These are phyloP conservation scores for Corynespora cassiicola DNA, from an alignment of 2,329 filamentous ascomycete species.

Conservation along the genomic window DNA sequence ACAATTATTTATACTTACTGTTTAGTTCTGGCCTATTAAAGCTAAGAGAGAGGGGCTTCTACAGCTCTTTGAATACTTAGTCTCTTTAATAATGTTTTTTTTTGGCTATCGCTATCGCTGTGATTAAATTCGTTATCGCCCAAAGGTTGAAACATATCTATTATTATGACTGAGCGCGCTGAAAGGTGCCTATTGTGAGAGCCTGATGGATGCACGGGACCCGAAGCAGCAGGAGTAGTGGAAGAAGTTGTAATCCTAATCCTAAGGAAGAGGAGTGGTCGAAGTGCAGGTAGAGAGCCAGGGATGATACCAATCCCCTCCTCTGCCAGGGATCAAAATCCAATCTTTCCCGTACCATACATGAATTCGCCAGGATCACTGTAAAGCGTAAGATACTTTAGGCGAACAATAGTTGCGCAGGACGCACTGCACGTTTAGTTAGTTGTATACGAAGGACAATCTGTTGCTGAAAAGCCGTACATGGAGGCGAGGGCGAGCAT, in stretches of 20 bases:
- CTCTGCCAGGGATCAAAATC: constrained; percentile 54
- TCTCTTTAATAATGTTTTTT: constrained; percentile 50
- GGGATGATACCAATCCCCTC: constrained; percentile 56
- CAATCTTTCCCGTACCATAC: constrained; percentile 50
- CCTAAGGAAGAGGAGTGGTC: constrained; percentile 45
- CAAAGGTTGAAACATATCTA: constrained; percentile 24
- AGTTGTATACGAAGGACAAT: background rate
- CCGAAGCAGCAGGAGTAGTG: constrained; percentile 28
- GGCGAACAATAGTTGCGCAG: constrained; percentile 47
- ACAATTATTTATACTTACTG: no score
- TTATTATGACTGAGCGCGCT: constrained; percentile 12
- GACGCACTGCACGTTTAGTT: constrained; percentile 37
- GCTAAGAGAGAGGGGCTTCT: no score
- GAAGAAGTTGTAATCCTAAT: constrained; percentile 18
- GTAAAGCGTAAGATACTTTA: constrained; percentile 51
- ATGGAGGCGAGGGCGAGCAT: constrained; percentile 51
- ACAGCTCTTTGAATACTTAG: no score
- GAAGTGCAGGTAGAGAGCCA: constrained; percentile 53
- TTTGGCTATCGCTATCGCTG: constrained; percentile 41
- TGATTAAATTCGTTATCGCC: constrained; percentile 15
- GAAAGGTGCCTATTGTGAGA: constrained; percentile 6
- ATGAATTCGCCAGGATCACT: constrained; percentile 49
- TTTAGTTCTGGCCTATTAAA: no score
- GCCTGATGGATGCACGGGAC: constrained; percentile 14
- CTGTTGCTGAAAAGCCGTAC: constrained; percentile 31